Evolutionary conservation across 148 eudicot species (phyloP).

Genomic region (Agrostemma githago): DNA sequence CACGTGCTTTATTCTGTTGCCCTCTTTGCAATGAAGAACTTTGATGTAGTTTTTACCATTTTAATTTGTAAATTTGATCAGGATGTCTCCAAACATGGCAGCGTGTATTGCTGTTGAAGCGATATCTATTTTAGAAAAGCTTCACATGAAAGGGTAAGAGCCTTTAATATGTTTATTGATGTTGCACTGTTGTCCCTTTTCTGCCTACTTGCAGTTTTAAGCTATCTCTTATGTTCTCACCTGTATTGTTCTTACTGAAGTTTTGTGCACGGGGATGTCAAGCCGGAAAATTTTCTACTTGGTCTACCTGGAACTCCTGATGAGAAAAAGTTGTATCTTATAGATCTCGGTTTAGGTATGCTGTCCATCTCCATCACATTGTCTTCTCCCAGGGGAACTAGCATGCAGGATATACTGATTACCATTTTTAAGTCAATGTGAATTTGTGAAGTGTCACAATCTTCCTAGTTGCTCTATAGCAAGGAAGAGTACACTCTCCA

Average conservation of each 20-base stretch:
- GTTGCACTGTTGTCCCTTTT: neutral
- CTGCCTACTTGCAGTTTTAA: neutral
- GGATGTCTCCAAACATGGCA: slow-evolving; percentile 90
- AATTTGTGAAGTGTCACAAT: neutral
- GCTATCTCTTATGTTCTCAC: neutral
- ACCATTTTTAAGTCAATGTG: neutral
- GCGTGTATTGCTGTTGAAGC: slow-evolving; percentile 98
- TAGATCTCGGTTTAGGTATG: slow-evolving; percentile 95
- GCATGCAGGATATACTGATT: neutral
- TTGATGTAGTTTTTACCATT: neutral
- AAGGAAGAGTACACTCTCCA: neutral
- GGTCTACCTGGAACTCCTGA: slow-evolving; percentile 82
- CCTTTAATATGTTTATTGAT: slow-evolving; percentile 4
- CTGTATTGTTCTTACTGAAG: slow-evolving; percentile 29
- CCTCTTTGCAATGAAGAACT: neutral
- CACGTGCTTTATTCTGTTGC: neutral
- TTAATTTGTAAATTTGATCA: slow-evolving; percentile 28
- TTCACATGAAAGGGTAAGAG: slow-evolving; percentile 73
- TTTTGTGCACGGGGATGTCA: slow-evolving; percentile 96
- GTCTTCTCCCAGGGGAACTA: neutral
- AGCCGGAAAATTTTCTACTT: slow-evolving; percentile 87
- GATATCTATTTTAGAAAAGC: slow-evolving; percentile 88
- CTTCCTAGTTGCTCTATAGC: neutral
- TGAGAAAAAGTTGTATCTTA: slow-evolving; percentile 88
- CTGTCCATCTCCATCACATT: neutral